Evolutionary conservation across 257 asterid species (phyloP).

Genomic region (Nicotiana attenuata): DNA sequence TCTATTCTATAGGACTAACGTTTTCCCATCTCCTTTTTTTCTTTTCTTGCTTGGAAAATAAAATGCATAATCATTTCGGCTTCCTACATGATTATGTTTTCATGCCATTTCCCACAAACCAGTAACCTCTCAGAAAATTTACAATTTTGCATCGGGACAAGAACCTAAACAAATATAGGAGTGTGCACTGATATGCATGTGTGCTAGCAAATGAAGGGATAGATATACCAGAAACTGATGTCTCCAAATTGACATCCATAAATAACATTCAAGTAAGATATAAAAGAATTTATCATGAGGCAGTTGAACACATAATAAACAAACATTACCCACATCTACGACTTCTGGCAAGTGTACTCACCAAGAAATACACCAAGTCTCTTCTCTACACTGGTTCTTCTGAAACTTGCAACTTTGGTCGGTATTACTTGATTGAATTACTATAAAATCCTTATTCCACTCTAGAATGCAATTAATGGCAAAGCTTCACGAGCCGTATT

Average conservation of each 20-base stretch:
- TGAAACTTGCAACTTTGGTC: conserved; percentile 33
- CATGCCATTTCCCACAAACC: background rate
- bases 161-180: background rate
- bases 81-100: background rate
- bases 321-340: background rate
- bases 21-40: background rate
- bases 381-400: conserved; percentile 36
- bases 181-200: background rate
- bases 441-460: conserved; percentile 51
- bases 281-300: background rate
- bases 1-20: background rate
- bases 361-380: conserved; percentile 40
- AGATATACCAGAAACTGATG: background rate
- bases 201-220: background rate
- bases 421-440: conserved; percentile 42
- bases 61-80: background rate
- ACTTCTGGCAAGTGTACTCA: conserved; percentile 32
- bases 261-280: background rate
- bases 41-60: background rate
- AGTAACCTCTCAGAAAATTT: background rate
- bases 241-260: background rate
- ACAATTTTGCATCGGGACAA: background rate
- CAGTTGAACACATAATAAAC: background rate
- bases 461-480: conserved; percentile 46
- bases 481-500: conserved; percentile 47